Conservation (phyloP, 2,329 filamentous ascomycete genomes). For the Fusarium odoratissimum region DNA sequence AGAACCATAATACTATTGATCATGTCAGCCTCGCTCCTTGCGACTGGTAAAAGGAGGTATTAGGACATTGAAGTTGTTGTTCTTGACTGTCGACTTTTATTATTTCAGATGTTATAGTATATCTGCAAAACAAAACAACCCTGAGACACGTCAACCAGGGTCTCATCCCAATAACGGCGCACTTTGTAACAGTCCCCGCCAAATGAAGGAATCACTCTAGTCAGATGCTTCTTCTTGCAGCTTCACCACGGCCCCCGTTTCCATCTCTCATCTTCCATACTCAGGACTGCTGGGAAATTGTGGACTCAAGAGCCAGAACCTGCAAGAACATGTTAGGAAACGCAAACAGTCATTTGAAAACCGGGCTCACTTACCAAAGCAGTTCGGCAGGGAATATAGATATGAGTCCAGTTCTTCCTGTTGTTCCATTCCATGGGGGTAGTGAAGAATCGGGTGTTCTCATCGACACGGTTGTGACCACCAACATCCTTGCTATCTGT, state of each 20-base stretch:
- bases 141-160: background rate
- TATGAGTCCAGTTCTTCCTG: conserved; percentile 88
- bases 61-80: background rate
- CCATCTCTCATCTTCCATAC: background rate
- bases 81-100: conserved; percentile 24
- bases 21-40: background rate
- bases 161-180: conserved; percentile 1
- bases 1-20: no score
- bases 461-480: conserved; percentile 80
- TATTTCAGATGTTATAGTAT: conserved; percentile 2
- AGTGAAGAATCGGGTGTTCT: conserved; percentile 90
- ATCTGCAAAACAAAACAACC: conserved; percentile 12
- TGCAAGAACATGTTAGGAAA: conserved; percentile 42
- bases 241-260: background rate
- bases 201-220: background rate
- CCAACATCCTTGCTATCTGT: conserved; percentile 82
- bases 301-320: conserved; percentile 63
- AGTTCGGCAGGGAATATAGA: conserved; percentile 87
- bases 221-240: background rate
- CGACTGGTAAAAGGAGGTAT: background rate
- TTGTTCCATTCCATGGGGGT: conserved; percentile 91
- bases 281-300: conserved; percentile 37
- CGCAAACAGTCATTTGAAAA: background rate
- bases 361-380: conserved; percentile 73
- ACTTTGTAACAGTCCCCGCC: background rate